A percentile compares a stretch with the other conserved stretches of the same genome.
These are phyloP conservation scores for Fagopyrum esculentum DNA, from an alignment of 148 eudicot species.

Conservation along the genomic window DNA sequence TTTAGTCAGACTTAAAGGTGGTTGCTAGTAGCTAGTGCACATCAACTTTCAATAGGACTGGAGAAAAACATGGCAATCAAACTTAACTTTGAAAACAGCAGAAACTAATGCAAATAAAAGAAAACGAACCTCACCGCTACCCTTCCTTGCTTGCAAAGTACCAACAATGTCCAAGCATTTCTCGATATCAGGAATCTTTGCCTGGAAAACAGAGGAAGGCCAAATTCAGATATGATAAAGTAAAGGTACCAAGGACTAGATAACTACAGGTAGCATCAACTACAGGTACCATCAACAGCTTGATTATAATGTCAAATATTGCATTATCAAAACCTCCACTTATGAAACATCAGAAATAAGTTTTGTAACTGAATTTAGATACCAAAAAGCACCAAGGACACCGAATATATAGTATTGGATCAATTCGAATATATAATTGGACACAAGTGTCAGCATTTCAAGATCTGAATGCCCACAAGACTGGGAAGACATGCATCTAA, in stretches of 20 bases:
- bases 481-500: background rate
- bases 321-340: background rate
- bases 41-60: background rate
- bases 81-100: background rate
- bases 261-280: constrained; percentile 5
- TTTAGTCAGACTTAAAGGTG: background rate
- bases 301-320: background rate
- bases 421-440: background rate
- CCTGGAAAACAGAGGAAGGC: constrained; percentile 33
- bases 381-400: background rate
- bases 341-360: background rate
- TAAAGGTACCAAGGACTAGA: background rate
- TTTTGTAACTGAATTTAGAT: background rate
- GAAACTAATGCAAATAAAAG: background rate
- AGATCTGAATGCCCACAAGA: background rate
- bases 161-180: constrained; percentile 81
- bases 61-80: background rate
- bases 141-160: constrained; percentile 75
- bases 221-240: background rate
- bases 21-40: background rate
- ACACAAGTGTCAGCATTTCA: background rate
- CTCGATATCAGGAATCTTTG: constrained; percentile 97
- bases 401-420: background rate
- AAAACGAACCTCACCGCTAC: constrained; percentile 81
- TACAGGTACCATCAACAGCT: background rate